phyloP scores from a whole-genome alignment of 306 rosid species.

The Cicer judaicum region DNA sequence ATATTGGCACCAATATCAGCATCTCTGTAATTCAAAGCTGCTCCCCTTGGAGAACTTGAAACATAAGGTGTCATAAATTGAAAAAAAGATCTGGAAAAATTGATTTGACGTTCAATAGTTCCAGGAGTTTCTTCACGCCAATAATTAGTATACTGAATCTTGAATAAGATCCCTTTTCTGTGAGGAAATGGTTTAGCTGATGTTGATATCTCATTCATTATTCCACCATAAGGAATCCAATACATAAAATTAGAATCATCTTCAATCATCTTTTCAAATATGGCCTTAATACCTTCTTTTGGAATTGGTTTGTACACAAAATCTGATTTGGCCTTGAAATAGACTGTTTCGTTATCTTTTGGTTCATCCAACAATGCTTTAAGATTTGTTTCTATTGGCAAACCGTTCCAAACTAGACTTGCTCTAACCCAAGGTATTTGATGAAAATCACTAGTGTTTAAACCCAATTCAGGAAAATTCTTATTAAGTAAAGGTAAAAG shows the following conservation, averaged over 20 bases:
- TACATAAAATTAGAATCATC: neutral
- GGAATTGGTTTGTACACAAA: conserved; percentile 46
- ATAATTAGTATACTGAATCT: neutral
- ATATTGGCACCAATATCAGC: conserved; percentile 43
- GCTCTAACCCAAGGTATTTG: conserved; percentile 57
- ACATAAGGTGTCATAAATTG: conserved; percentile 36
- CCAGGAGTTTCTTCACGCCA: conserved; percentile 28
- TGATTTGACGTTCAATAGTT: neutral
- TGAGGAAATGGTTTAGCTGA: conserved; percentile 51
- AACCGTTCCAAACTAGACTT: conserved; percentile 8
- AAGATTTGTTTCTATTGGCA: conserved; percentile 32
- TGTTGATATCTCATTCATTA: conserved; percentile 33
- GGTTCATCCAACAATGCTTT: neutral
- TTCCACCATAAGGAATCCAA: conserved; percentile 55
- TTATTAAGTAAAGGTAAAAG: conserved; percentile 42
- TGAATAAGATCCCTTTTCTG: conserved; percentile 49
- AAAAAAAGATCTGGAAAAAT: conserved; percentile 5
- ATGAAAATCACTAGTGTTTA: conserved; percentile 43
- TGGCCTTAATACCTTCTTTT: neutral
- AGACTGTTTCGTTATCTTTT: fast-evolving
- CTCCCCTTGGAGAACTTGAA: conserved; percentile 37
- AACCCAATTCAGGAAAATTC: conserved; percentile 58
- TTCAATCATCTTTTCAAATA: conserved; percentile 38
- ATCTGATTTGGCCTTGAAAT: conserved; percentile 38
- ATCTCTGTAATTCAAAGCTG: conserved; percentile 46